Percentiles rank a stretch among this genome's conserved stretches.
Conservation (phyloP, 768 basidiomycete genomes). For the Baorangia bicolor region DNA sequence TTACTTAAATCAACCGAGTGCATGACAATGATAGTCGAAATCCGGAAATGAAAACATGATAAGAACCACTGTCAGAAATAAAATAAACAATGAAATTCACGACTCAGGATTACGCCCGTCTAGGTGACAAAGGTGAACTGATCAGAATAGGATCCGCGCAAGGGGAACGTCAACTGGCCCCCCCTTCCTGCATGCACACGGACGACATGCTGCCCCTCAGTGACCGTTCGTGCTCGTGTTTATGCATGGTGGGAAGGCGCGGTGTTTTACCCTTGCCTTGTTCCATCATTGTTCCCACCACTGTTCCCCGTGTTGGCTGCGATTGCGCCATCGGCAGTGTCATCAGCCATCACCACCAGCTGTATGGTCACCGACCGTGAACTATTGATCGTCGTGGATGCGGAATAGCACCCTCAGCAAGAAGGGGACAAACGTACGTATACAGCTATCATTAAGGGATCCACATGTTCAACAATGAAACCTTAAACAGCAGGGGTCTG, state of each 20-base stretch:
- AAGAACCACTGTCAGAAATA: conserved; percentile 5
- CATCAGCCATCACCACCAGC: conserved; percentile 3
- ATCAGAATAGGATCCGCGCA: conserved; percentile 19
- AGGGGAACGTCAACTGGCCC: background rate
- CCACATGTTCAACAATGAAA: conserved; percentile 61
- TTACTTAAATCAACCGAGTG: conserved; percentile 13
- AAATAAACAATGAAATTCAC: conserved; percentile 12
- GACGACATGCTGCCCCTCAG: conserved; percentile 12
- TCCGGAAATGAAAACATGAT: conserved; percentile 24
- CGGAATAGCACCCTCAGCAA: conserved; percentile 1
- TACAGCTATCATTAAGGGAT: conserved; percentile 53
- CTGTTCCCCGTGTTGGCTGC: conserved; percentile 1
- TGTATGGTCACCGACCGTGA: conserved; percentile 29
- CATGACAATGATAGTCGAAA: conserved; percentile 9
- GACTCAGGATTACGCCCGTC: background rate
- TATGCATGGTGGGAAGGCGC: conserved; percentile 20
- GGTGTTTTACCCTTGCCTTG: conserved; percentile 19
- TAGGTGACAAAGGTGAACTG: conserved; percentile 5
- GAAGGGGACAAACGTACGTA: conserved; percentile 44
- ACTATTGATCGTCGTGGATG: conserved; percentile 24
- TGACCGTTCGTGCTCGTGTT: conserved; percentile 8
- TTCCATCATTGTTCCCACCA: conserved; percentile 8
- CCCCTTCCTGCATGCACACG: conserved; percentile 12
- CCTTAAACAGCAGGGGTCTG: conserved; percentile 59
- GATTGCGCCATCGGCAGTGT: conserved; percentile 6